phyloP scores from a whole-genome alignment of 2,329 filamentous ascomycete species.

The Paecilomyces variotii region DNA sequence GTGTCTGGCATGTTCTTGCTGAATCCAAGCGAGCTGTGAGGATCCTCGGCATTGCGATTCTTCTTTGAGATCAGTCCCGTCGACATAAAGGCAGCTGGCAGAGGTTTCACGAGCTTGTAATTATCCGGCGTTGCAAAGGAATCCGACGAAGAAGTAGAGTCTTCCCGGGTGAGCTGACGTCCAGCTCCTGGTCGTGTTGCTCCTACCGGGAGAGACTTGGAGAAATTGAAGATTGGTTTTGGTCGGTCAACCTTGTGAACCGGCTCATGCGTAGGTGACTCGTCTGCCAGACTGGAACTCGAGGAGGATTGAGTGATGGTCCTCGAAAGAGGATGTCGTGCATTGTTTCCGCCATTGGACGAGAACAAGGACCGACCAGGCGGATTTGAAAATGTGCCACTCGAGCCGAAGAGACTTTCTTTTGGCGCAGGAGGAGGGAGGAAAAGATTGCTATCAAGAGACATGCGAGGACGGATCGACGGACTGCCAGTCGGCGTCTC shows the following conservation, averaged over 20 bases:
- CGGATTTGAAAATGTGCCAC: conserved; percentile 45
- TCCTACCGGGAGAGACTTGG: conserved; percentile 66
- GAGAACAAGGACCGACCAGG: conserved; percentile 40
- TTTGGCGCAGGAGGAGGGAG: conserved; percentile 55
- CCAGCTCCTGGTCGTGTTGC: conserved; percentile 44
- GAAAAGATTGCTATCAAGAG: conserved; percentile 65
- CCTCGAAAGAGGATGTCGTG: conserved; percentile 72
- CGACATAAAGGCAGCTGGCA: conserved; percentile 82
- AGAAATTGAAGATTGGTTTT: conserved; percentile 53
- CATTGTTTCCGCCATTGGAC: conserved; percentile 17
- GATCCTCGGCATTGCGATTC: conserved; percentile 71
- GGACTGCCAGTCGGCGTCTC: conserved; percentile 52
- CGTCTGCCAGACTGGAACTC: conserved; percentile 66
- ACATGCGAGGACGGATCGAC: conserved; percentile 61
- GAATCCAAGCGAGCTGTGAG: conserved; percentile 39
- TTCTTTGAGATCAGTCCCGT: conserved; percentile 94
- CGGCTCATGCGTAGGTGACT: conserved; percentile 59
- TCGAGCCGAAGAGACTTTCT: conserved; percentile 52
- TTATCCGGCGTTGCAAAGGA: conserved; percentile 66
- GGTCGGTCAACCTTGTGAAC: conserved; percentile 47
- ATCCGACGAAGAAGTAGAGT: conserved; percentile 41
- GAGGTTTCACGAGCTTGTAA: conserved; percentile 68
- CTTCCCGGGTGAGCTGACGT: conserved; percentile 40
- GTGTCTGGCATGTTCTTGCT: conserved; percentile 81
- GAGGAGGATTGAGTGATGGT: conserved; percentile 83